Percentiles rank a stretch among this genome's conserved stretches.
phyloP scores from a whole-genome alignment of 805 yeast genomes.

The Metschnikowia borealis region DNA sequence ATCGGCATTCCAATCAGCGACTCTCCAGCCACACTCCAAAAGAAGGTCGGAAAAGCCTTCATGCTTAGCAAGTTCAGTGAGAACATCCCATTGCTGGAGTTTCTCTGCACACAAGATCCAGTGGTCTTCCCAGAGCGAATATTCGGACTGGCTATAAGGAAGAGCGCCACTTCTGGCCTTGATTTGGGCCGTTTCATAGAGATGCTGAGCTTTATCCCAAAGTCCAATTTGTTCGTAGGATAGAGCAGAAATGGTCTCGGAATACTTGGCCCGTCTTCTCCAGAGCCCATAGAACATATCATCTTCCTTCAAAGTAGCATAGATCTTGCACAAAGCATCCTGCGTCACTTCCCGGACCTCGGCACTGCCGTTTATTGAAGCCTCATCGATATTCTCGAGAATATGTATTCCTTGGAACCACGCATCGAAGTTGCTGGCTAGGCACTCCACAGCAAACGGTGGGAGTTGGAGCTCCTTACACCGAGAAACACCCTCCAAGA shows the following conservation, averaged over 20 bases:
- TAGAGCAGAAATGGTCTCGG: slow-evolving; percentile 88
- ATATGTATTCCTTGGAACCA: slow-evolving; percentile 87
- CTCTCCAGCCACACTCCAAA: slow-evolving; percentile 99
- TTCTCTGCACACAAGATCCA: slow-evolving; percentile 98
- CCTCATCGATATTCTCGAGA: slow-evolving; percentile 64
- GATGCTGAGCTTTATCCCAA: slow-evolving; percentile 90
- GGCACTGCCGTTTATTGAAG: slow-evolving; percentile 60
- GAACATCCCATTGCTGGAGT: slow-evolving; percentile 95
- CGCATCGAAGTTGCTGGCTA: slow-evolving; percentile 81
- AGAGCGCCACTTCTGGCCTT: slow-evolving; percentile 92
- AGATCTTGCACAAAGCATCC: slow-evolving; percentile 88
- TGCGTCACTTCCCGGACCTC: slow-evolving; percentile 79
- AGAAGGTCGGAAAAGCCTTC: slow-evolving; percentile 95
- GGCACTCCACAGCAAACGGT: slow-evolving; percentile 85
- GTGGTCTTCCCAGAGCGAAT: slow-evolving; percentile 96
- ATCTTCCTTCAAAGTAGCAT: slow-evolving; percentile 83
- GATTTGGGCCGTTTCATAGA: slow-evolving; percentile 94
- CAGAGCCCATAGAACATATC: slow-evolving; percentile 97
- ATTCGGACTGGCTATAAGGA: slow-evolving; percentile 94
- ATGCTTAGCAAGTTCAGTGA: slow-evolving; percentile 94
- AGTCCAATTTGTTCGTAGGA: slow-evolving; percentile 93
- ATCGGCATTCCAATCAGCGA: slow-evolving; percentile 97
- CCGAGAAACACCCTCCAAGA: slow-evolving; percentile 77
- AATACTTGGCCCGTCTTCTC: slow-evolving; percentile 93
- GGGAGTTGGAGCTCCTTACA: slow-evolving; percentile 78